Conservation (phyloP, 2,329 filamentous ascomycete species). For the Podosphaera fusca region DNA sequence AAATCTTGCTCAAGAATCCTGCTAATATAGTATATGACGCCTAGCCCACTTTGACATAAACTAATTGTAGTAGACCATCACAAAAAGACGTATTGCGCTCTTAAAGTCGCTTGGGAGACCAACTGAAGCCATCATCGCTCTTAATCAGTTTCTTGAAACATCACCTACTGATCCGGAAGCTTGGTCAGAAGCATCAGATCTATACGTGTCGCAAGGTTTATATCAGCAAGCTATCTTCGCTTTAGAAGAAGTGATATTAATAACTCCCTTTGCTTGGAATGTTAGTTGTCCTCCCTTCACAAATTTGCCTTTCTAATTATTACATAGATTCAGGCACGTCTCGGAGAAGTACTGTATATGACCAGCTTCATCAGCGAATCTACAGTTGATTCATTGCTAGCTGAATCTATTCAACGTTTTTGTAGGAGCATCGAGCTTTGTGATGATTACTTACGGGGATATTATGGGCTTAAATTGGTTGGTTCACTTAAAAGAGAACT, state of each 20-base stretch:
- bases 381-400: conserved; percentile 27
- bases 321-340: conserved; percentile 53
- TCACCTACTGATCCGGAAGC: conserved; percentile 79
- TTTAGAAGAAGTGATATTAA: conserved; percentile 70
- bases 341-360: conserved; percentile 68
- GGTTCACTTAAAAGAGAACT: neutral
- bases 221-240: conserved; percentile 70
- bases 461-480: conserved; percentile 73
- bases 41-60: conserved; percentile 2
- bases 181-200: conserved; percentile 75
- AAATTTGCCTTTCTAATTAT: neutral
- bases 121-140: conserved; percentile 48
- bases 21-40: conserved; percentile 53
- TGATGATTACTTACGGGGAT: conserved; percentile 75
- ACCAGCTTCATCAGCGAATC: conserved; percentile 26
- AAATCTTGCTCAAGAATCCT: conserved; percentile 46
- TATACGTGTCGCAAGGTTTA: conserved; percentile 61
- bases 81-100: conserved; percentile 65
- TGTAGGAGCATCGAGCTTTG: conserved; percentile 83
- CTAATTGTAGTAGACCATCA: conserved; percentile 39
- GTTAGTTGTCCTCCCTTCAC: conserved; percentile 25
- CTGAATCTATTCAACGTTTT: conserved; percentile 63
- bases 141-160: conserved; percentile 56
- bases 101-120: conserved; percentile 48
- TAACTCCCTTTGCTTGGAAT: conserved; percentile 88